Base-by-base conservation (phyloP, 176 grass and related monocot genomes). In the Zoysia pacifica region DNA sequence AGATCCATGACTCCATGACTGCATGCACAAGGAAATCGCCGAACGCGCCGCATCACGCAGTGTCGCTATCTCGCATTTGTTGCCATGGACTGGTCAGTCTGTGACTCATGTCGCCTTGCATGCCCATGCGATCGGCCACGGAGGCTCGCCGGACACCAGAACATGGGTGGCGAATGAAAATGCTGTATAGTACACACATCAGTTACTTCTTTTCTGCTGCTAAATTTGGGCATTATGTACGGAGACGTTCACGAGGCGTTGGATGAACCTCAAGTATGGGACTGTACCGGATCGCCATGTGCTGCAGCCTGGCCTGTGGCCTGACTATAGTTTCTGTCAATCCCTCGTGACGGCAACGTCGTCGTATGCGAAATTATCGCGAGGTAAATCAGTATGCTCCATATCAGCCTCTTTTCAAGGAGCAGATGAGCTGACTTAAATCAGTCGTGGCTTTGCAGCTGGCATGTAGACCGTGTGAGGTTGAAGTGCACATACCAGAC, bases 11-110 rank as follows among this genome's bases (percentile, higher is more conserved):
- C 28, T 28, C 28, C 28, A 35, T 62, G 65, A 59, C 42, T 73
- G 65, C 80, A 83, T 86, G 78, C 71, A 70, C 60, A 36, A 20
- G 65, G 61, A 74, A 54, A 73, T 82, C 43, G 65, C 58, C 4
- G 42, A 48, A 42, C 70, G 19, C 40, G 53, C 48, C 86, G 60
- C 63, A 1, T 64, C 73, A 35, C 28, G 37, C 75, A 62, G 10
- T 74, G 81, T 74, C 56, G 55, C 20, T 11, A 54, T 70, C 65
- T 83, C 61, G 5, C 16, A 72, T 16, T 61, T 72, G 36, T 42
- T 47, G 62, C 55, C 69, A 37, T 48, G 65, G 39, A 43, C 37
- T 28, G 28, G 28, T 28, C 28, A 28, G 0, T 28, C 28, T 28
- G 28, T 43, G 58, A 66, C 38, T 53, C 62, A 19, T 48, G 71